Conservation (phyloP, 768 basidiomycete genomes). For the Suillus discolor region DNA sequence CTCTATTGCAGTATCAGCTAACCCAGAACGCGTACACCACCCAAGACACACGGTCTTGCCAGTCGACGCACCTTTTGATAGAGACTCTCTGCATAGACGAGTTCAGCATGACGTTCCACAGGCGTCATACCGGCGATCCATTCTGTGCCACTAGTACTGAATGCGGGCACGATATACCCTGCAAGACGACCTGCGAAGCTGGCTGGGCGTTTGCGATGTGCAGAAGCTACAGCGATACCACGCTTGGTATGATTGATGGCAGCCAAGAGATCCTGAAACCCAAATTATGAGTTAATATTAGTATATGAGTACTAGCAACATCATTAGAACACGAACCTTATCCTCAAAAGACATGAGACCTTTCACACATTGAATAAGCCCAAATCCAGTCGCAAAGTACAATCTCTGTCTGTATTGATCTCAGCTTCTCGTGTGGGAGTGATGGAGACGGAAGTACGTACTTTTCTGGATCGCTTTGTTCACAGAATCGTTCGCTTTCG, state of each 20-base stretch:
- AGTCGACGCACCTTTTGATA: slow-evolving; percentile 52
- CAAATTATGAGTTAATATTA: background rate
- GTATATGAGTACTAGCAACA: too few relatives aligned
- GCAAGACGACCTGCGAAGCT: slow-evolving; percentile 67
- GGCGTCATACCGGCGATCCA: slow-evolving; percentile 77
- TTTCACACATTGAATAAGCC: too few relatives aligned
- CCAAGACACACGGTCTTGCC: slow-evolving; percentile 34
- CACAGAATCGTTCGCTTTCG: slow-evolving; percentile 80
- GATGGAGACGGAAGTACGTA: slow-evolving; percentile 37
- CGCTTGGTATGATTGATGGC: too few relatives aligned
- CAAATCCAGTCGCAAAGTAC: too few relatives aligned
- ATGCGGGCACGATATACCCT: slow-evolving; percentile 60
- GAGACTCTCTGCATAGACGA: slow-evolving; percentile 87
- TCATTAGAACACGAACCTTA: too few relatives aligned
- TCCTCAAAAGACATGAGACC: too few relatives aligned
- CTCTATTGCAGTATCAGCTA: slow-evolving; percentile 34
- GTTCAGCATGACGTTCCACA: slow-evolving; percentile 86
- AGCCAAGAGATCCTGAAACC: too few relatives aligned
- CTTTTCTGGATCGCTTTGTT: slow-evolving; percentile 61
- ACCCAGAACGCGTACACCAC: slow-evolving; percentile 28
- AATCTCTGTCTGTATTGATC: background rate
- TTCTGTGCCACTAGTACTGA: slow-evolving; percentile 53
- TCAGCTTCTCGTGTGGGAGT: slow-evolving; percentile 9
- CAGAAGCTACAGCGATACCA: slow-evolving; percentile 13
- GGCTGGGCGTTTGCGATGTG: slow-evolving; percentile 75